Percentiles rank a stretch among this genome's conserved stretches.
Conservation (phyloP, 1,139 yeast genomes). For the Sugiyamaella xylanicola region DNA sequence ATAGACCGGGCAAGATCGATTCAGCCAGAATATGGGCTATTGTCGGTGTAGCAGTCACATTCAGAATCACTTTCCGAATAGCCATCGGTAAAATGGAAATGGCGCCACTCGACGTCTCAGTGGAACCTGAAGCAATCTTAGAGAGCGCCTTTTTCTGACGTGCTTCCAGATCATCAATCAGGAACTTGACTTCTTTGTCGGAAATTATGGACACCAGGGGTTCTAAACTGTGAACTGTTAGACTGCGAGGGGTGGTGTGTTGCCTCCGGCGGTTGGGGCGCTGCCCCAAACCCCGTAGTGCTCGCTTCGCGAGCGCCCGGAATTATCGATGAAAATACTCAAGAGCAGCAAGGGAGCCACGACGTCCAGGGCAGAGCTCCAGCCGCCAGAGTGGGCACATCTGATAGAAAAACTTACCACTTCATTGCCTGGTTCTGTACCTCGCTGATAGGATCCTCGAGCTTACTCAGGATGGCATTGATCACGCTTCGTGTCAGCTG, state of each 20-base stretch:
- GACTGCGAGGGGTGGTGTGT: no score
- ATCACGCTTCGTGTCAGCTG: slow-evolving; percentile 45
- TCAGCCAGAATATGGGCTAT: slow-evolving; percentile 43
- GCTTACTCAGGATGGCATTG: slow-evolving; percentile 53
- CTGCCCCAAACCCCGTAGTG: no score
- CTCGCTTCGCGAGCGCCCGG: no score
- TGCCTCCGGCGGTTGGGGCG: no score
- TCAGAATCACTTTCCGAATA: slow-evolving; percentile 58
- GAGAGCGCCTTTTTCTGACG: slow-evolving; percentile 19
- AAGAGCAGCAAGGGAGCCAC: not conserved
- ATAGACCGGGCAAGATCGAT: slow-evolving; percentile 38
- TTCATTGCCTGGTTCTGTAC: slow-evolving; percentile 78
- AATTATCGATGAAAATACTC: no score
- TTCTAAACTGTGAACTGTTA: slow-evolving; percentile 37
- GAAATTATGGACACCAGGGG: slow-evolving; percentile 41
- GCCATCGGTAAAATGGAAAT: slow-evolving; percentile 69
- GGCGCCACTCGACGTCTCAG: slow-evolving; percentile 15
- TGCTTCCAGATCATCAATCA: slow-evolving; percentile 26
- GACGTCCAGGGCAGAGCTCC: not conserved
- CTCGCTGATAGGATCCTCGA: slow-evolving; percentile 69
- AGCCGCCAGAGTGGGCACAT: not conserved
- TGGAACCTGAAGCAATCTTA: slow-evolving; percentile 21
- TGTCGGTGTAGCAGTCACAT: slow-evolving; percentile 37
- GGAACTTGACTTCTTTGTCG: slow-evolving; percentile 29
- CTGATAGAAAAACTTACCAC: slow-evolving; percentile 44